A percentile compares a stretch with the other conserved stretches of the same genome.
phyloP scores from a whole-genome alignment of 2,329 filamentous ascomycete species.

The Sporothrix protearum region DNA sequence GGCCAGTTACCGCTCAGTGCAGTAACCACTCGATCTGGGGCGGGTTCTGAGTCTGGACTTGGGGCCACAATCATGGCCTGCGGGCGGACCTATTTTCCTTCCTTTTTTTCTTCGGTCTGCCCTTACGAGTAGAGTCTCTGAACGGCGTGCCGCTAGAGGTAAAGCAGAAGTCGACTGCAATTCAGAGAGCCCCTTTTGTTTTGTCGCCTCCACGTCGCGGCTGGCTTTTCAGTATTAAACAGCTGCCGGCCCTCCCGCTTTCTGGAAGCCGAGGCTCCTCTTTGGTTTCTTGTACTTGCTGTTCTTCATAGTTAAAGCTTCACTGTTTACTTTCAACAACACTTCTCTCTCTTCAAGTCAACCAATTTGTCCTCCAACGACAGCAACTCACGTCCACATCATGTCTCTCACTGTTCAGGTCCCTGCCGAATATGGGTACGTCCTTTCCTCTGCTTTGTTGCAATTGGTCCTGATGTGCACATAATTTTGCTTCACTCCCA shows the following conservation, averaged over 20 bases:
- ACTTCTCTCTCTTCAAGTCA: neutral
- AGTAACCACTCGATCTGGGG: neutral
- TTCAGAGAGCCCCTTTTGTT: no score
- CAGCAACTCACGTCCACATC: neutral
- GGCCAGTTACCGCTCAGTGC: neutral
- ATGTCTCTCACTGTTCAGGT: constrained; percentile 24
- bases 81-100: neutral
- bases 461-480: neutral
- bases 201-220: neutral
- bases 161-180: neutral
- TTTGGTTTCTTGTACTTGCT: neutral
- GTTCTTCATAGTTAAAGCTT: neutral
- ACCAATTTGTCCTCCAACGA: no score
- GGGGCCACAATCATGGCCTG: neutral
- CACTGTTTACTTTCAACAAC: neutral
- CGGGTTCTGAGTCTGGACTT: neutral
- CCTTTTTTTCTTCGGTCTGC: neutral
- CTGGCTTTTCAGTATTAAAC: neutral
- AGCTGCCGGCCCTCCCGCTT: neutral
- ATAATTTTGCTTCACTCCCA: neutral
- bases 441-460: neutral
- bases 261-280: constrained; percentile 3
- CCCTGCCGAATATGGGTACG: constrained; percentile 26
- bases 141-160: neutral
- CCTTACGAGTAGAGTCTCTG: no score